Conservation (phyloP, 768 basidiomycete species). For the Russula brevipes region DNA sequence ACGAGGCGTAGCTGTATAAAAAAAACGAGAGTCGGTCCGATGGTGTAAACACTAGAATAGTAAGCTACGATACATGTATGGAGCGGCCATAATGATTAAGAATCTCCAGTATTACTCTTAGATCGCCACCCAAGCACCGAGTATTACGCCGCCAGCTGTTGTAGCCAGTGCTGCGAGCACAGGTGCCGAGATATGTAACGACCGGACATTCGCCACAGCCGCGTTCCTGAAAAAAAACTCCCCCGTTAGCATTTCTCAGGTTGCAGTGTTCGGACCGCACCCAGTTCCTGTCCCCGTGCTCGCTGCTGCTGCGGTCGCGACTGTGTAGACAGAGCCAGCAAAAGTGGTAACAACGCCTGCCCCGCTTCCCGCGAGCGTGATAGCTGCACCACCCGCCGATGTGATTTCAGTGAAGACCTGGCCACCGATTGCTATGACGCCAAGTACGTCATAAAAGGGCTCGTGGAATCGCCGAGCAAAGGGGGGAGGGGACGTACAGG, state of each 20-base stretch:
- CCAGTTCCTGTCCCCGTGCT: not conserved
- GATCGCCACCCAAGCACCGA: constrained; percentile 23
- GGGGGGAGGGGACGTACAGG: constrained; percentile 13
- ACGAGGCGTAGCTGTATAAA: too few species aligned
- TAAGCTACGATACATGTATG: too few species aligned
- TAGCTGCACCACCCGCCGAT: constrained; percentile 17
- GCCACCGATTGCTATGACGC: constrained; percentile 15
- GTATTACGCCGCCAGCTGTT: constrained; percentile 14
- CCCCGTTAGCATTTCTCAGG: not conserved
- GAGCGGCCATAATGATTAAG: too few species aligned
- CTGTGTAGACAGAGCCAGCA: constrained; percentile 23
- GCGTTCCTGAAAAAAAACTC: not conserved
- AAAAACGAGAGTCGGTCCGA: too few species aligned
- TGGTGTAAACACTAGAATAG: too few species aligned
- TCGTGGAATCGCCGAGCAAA: too few species aligned
- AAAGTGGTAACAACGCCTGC: constrained; percentile 20
- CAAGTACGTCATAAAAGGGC: not conserved
- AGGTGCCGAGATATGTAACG: constrained; percentile 2
- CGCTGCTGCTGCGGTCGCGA: constrained; percentile 11
- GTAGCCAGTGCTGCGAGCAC: constrained; percentile 18
- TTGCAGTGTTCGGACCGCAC: not conserved
- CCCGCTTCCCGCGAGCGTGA: constrained; percentile 24
- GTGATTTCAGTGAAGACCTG: constrained; percentile 21
- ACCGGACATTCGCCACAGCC: constrained; percentile 3
- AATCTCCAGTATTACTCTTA: not conserved